Evolutionary conservation across 257 asterid genomes (phyloP), one percentile per base, ranked within the genome.

Genomic region (Salvia miltiorrhiza): DNA sequence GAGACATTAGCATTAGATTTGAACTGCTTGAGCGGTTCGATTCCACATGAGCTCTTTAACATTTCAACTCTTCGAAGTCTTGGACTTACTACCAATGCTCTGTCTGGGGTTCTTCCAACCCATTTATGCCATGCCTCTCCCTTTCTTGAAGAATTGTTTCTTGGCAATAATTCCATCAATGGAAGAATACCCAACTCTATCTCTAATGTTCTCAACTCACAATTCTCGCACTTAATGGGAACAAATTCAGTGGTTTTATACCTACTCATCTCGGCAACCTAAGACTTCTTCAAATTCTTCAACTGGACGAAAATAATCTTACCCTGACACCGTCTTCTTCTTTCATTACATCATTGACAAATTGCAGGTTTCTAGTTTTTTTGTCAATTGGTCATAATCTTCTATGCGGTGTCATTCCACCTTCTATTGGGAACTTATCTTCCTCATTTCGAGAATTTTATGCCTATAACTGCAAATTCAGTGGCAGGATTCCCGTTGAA

Each of bases 21-120:
- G n/a, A n/a, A n/a, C n/a, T n/a, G n/a, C n/a, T n/a, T n/a, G n/a
- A n/a, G n/a, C n/a, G 63, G 40, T 14, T 56, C 5, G 12, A 56
- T 56, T 28, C 63, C 63, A 28, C 1, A 0, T 1, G 43, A 28
- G 32, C 47, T 37, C 49, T 60, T 60, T 10, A 60, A 39, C 72
- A 78, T 71, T 12, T 78, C 83, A 19, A 21, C 83, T 21, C 60
- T 81, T 20, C 12, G 0, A 19, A 9, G 0, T 7, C 24, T 76
- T 19, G 0, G 28, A 1, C 68, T 76, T 7, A 0, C 2, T 1
- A 0, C 0, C 0, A 78, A 76, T 61, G 45, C 13, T 10, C 55
- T 78, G 5, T 32, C 76, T 0, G 83, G 81, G 0, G 12, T 8
- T 59, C 77, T 81, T 58, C 69, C 80, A 3, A 4, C 14, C 1